Evolutionary conservation across 2,329 filamentous ascomycete species (phyloP).

Genomic region (Alternaria rosae): DNA sequence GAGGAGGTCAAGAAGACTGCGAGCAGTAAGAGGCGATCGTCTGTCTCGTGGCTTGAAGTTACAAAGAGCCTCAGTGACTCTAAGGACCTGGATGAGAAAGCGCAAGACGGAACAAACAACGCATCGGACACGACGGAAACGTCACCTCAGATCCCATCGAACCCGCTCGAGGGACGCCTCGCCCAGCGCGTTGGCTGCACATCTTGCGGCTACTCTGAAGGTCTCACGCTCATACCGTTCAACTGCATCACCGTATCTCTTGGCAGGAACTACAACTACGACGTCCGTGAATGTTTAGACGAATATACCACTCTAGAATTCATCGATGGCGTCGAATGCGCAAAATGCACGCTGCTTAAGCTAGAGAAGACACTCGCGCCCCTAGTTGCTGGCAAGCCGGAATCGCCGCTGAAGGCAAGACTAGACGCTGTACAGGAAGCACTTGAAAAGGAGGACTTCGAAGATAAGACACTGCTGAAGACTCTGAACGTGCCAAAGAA

Average conservation of each 20-base stretch:
- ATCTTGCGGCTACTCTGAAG: slow-evolving; percentile 84
- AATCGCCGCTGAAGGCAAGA: slow-evolving; percentile 59
- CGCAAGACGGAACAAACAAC: slow-evolving; percentile 8
- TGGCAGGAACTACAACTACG: slow-evolving; percentile 67
- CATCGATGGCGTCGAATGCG: slow-evolving; percentile 89
- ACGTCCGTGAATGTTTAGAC: slow-evolving; percentile 80
- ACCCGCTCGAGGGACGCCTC: slow-evolving; percentile 85
- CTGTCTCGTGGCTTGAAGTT: slow-evolving; percentile 41
- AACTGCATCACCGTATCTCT: slow-evolving; percentile 90
- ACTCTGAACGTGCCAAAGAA: slow-evolving; percentile 61
- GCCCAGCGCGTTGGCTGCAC: slow-evolving; percentile 91
- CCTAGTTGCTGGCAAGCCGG: slow-evolving; percentile 39
- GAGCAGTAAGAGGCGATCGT: slow-evolving; percentile 53
- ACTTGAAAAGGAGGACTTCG: slow-evolving; percentile 79
- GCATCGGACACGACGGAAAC: slow-evolving; percentile 9
- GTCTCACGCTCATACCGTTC: slow-evolving; percentile 88
- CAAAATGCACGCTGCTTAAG: slow-evolving; percentile 81
- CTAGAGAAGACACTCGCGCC: slow-evolving; percentile 53
- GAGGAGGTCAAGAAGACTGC: slow-evolving; percentile 67
- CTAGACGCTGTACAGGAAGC: slow-evolving; percentile 73
- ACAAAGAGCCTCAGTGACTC: slow-evolving; percentile 32
- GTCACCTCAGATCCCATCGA: slow-evolving; percentile 56
- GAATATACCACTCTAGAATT: slow-evolving; percentile 84
- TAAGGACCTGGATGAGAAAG: slow-evolving; percentile 14
- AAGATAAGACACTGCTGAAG: slow-evolving; percentile 59